phyloP scores from a whole-genome alignment of 306 rosid genomes.

The Pachyrhizus erosus region DNA sequence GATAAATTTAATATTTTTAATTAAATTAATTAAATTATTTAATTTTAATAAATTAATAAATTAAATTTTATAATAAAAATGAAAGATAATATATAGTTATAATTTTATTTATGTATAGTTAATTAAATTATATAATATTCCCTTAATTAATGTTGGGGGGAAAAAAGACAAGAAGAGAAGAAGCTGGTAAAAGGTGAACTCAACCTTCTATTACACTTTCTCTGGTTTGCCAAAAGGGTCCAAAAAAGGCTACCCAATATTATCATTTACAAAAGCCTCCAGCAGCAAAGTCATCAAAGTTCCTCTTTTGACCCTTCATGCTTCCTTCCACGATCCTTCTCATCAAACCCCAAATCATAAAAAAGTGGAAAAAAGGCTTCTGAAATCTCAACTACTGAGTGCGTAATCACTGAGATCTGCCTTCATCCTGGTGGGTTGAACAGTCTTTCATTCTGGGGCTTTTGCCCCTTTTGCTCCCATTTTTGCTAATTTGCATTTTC shows the following conservation, averaged over 20 bases:
- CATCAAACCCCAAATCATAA: slow-evolving; percentile 47
- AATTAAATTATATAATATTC: neutral
- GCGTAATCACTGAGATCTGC: slow-evolving; percentile 48
- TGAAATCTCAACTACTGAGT: slow-evolving; percentile 35
- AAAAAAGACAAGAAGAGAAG: slow-evolving; percentile 35
- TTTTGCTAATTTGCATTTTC: slow-evolving; percentile 15
- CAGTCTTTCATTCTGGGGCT: slow-evolving; percentile 17
- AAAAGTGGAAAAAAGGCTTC: slow-evolving; percentile 14
- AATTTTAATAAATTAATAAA: too few relatives aligned
- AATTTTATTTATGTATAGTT: neutral
- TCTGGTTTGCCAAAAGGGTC: slow-evolving; percentile 40
- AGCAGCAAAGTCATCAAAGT: slow-evolving; percentile 21
- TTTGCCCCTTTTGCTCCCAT: slow-evolving; percentile 26
- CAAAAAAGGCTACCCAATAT: slow-evolving; percentile 47
- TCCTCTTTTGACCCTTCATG: slow-evolving; percentile 17
- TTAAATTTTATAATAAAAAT: too few relatives aligned
- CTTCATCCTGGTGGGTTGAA: slow-evolving; percentile 37
- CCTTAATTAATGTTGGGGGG: neutral
- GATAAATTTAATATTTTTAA: too few relatives aligned
- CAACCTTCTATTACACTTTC: slow-evolving; percentile 46
- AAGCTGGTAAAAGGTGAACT: slow-evolving; percentile 28
- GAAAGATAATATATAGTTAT: too few relatives aligned
- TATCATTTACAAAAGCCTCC: slow-evolving; percentile 30
- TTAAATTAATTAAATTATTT: too few relatives aligned
- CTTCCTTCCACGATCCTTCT: slow-evolving; percentile 34